Evolutionary conservation across 2,329 filamentous ascomycete genomes (phyloP).

Genomic region (Hypoxylon rubiginosum): DNA sequence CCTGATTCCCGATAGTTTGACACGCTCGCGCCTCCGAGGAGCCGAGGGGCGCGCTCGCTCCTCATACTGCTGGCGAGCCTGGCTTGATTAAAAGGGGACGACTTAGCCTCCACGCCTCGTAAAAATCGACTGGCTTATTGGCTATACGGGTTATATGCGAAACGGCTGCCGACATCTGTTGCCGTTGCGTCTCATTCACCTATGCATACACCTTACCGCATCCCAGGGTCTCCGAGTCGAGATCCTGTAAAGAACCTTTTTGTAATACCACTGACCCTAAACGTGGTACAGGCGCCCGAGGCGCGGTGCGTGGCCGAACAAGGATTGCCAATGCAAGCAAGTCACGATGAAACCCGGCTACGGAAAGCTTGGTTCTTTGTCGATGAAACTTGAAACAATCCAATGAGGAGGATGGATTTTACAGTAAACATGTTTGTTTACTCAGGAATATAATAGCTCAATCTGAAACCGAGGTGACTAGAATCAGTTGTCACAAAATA

Average conservation of each 20-base stretch:
- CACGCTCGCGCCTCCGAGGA: conserved; percentile 43
- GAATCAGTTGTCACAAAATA: background rate
- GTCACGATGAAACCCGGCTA: conserved; percentile 44
- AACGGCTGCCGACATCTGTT: conserved; percentile 23
- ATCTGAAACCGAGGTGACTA: conserved; percentile 9
- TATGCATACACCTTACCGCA: conserved; percentile 18
- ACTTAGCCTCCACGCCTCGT: conserved; percentile 27
- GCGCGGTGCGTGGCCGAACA: conserved; percentile 32
- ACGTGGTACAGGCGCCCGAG: conserved; percentile 20
- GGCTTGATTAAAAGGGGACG: conserved; percentile 10
- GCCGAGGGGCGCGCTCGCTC: conserved; percentile 27
- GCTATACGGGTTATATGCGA: conserved; percentile 24
- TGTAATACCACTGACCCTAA: conserved; percentile 26
- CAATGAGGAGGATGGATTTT: conserved; percentile 14
- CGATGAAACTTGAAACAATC: conserved; percentile 43
- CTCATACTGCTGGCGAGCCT: background rate
- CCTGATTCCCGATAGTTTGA: conserved; percentile 30
- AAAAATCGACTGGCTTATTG: conserved; percentile 13
- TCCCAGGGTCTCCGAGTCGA: conserved; percentile 19
- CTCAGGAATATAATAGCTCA: conserved; percentile 22
- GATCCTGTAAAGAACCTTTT: conserved; percentile 19
- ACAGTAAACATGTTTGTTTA: conserved; percentile 32
- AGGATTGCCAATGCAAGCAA: conserved; percentile 41
- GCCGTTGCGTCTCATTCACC: conserved; percentile 16
- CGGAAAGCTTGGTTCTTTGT: conserved; percentile 36